Percentiles rank a stretch among this genome's conserved stretches.
Evolutionary conservation across 306 rosid genomes (phyloP).

Genomic region (barrel medic (Medicago truncatula)): MtrunA17r5.0-ANR NC_053045.1:51837001-51837500

Average conservation of each 20-base stretch:
- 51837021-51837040: too few relatives aligned
- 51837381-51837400: not conserved
- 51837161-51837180: not conserved
- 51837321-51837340: constrained; percentile 37
- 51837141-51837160: not conserved
- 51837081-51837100: too few relatives aligned
- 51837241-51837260: constrained; percentile 13
- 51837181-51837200: not conserved
- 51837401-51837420: not conserved
- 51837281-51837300: not conserved
- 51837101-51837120: too few relatives aligned
- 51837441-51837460: not conserved
- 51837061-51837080: too few relatives aligned
- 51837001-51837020: too few relatives aligned
- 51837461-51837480: constrained; percentile 5
- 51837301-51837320: constrained; percentile 33
- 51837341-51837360: constrained; percentile 17
- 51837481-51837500: not conserved
- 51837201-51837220: not conserved
- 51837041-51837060: too few relatives aligned
- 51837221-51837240: not conserved
- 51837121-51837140: too few relatives aligned
- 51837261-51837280: constrained; percentile 7
- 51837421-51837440: constrained; percentile 11
- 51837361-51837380: constrained; percentile 17